A percentile compares a stretch with the other conserved stretches of the same genome.
These are phyloP conservation scores for Colletotrichum nymphaeae DNA, from an alignment of 2,329 filamentous ascomycete species.

Conservation along the genomic window DNA sequence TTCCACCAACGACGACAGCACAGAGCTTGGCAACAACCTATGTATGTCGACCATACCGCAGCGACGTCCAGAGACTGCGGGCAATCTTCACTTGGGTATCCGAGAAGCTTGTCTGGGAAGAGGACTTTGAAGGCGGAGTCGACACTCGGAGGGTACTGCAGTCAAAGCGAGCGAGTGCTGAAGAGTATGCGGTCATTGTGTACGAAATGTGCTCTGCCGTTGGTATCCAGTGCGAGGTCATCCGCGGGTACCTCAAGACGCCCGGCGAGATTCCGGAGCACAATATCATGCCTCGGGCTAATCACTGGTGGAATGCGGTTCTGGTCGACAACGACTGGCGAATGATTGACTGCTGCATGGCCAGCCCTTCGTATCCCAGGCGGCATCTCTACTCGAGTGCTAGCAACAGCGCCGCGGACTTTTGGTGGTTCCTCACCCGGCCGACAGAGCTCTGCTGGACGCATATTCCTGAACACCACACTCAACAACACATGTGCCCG, in stretches of 20 bases:
- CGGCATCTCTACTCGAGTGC: conserved; percentile 81
- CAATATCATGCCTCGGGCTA: conserved; percentile 84
- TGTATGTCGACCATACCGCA: conserved; percentile 92
- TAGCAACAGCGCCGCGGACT: conserved; percentile 77
- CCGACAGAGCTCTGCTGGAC: conserved; percentile 95
- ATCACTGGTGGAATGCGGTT: conserved; percentile 98
- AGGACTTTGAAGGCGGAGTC: conserved; percentile 87
- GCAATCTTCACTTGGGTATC: conserved; percentile 98
- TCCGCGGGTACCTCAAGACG: conserved; percentile 89
- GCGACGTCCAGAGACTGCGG: conserved; percentile 90
- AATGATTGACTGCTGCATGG: conserved; percentile 93
- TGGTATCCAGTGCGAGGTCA: conserved; percentile 86
- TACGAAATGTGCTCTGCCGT: conserved; percentile 94
- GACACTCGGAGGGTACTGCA: conserved; percentile 88
- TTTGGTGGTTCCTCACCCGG: conserved; percentile 92
- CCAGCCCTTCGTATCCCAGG: conserved; percentile 89
- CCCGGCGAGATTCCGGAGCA: conserved; percentile 87
- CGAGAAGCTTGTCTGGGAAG: conserved; percentile 96
- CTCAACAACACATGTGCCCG: conserved; percentile 93
- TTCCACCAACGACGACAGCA: conserved; percentile 85
- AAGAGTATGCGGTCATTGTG: conserved; percentile 90
- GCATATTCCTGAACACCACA: conserved; percentile 87
- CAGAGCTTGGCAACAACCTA: conserved; percentile 88
- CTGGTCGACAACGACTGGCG: conserved; percentile 96
- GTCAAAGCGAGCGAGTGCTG: conserved; percentile 83